Conservation (phyloP, 2,329 filamentous ascomycete species). For the Neurospora crassa region DNA sequence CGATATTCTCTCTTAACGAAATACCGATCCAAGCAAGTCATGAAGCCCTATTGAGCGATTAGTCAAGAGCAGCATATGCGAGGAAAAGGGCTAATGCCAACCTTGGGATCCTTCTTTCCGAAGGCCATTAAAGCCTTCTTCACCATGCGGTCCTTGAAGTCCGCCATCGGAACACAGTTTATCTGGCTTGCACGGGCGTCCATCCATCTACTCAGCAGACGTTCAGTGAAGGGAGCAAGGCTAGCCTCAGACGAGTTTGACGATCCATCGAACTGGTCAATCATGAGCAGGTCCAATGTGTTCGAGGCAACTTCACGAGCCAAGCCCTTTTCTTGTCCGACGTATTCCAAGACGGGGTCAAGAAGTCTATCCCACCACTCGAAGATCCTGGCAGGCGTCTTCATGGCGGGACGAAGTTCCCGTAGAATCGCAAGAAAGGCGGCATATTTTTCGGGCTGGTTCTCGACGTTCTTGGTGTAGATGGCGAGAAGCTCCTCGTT, state of each 20-base stretch:
- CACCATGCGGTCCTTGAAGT: slow-evolving; percentile 40
- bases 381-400: slow-evolving; percentile 50
- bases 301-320: slow-evolving; percentile 56
- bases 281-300: slow-evolving; percentile 53
- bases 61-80: slow-evolving; percentile 14
- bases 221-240: slow-evolving; percentile 43
- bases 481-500: slow-evolving; percentile 62
- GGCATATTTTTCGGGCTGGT: slow-evolving; percentile 45
- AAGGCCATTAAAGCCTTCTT: slow-evolving; percentile 44
- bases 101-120: slow-evolving; percentile 60
- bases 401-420: slow-evolving; percentile 53
- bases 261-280: slow-evolving; percentile 49
- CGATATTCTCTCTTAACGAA: slow-evolving; percentile 57
- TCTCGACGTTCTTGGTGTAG: slow-evolving; percentile 55
- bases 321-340: slow-evolving; percentile 52
- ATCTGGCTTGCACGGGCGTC: slow-evolving; percentile 32
- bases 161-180: slow-evolving; percentile 27
- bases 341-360: slow-evolving; percentile 41
- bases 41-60: slow-evolving; percentile 44
- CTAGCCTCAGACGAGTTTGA: slow-evolving; percentile 30
- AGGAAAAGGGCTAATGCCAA: slow-evolving; percentile 8
- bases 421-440: slow-evolving; percentile 62
- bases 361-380: slow-evolving; percentile 64
- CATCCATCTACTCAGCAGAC: slow-evolving; percentile 49
- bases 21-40: slow-evolving; percentile 54